These are phyloP conservation scores for Handroanthus guayacan DNA, from an alignment of 257 asterid genomes.

Conservation along the genomic window DNA sequence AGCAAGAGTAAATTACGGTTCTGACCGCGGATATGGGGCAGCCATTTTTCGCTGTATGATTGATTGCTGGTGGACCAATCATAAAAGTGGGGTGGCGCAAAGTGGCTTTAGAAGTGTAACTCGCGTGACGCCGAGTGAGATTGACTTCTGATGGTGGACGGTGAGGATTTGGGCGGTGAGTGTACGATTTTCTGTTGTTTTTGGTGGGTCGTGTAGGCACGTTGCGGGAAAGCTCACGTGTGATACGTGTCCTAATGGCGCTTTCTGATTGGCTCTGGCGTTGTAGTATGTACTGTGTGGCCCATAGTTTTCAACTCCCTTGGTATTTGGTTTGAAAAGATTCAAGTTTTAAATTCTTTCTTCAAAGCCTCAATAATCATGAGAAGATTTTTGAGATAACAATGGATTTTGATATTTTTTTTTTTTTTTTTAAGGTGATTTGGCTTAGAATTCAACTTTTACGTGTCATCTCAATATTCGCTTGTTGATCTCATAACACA, in stretches of 20 bases:
- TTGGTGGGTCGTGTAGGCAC: constrained; percentile 32
- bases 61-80: constrained; percentile 51
- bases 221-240: constrained; percentile 29
- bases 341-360: background rate
- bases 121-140: constrained; percentile 28
- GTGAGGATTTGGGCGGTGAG: constrained; percentile 28
- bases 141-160: background rate
- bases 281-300: constrained; percentile 28
- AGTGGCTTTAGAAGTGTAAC: background rate
- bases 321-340: constrained; percentile 20
- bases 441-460: too few relatives aligned
- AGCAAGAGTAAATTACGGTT: constrained; percentile 31
- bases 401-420: too few relatives aligned
- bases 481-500: too few relatives aligned
- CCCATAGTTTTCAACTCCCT: constrained; percentile 29
- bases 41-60: constrained; percentile 46
- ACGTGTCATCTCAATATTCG: too few relatives aligned
- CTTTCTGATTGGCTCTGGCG: constrained; percentile 31
- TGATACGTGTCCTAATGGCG: constrained; percentile 36
- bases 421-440: too few relatives aligned
- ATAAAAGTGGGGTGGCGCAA: constrained; percentile 33
- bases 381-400: too few relatives aligned
- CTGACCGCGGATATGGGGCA: constrained; percentile 38
- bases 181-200: constrained; percentile 12
- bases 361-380: background rate